Evolutionary conservation across 192 early-diverging fungal species (phyloP).

Genomic region (Backusella psychrophila): DNA sequence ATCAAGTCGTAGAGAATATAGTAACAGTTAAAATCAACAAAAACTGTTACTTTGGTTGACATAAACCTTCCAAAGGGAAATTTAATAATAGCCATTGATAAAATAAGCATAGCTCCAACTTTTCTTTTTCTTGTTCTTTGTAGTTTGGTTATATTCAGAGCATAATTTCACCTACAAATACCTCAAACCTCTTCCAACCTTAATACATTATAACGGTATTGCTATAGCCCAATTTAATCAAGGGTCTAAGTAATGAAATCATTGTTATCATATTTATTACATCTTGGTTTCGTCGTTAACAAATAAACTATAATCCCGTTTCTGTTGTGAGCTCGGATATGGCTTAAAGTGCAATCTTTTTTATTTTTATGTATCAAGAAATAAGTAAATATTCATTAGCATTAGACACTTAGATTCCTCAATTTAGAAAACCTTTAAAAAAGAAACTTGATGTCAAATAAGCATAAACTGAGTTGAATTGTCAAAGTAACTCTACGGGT

Average conservation of each 20-base stretch:
- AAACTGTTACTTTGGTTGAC: too few relatives aligned
- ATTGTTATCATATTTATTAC: not conserved
- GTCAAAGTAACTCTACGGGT: not conserved
- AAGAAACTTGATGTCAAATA: not conserved
- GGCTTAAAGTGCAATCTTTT: not conserved
- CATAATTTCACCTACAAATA: not conserved
- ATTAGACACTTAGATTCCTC: not conserved
- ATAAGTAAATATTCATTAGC: not conserved
- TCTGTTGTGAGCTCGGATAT: not conserved
- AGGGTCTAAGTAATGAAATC: not conserved
- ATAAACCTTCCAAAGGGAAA: not conserved
- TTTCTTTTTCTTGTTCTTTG: too few relatives aligned
- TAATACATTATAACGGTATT: not conserved
- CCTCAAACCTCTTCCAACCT: too few relatives aligned
- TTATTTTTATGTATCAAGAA: not conserved
- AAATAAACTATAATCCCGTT: not conserved
- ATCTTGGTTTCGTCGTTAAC: not conserved
- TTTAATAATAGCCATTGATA: not conserved
- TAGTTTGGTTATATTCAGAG: too few relatives aligned
- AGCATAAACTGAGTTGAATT: not conserved
- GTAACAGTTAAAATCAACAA: too few relatives aligned
- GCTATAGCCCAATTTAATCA: not conserved
- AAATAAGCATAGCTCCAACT: not conserved
- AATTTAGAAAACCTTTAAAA: not conserved
- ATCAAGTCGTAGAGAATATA: too few relatives aligned